Conservation (phyloP, 805 yeast species). For the Sugiyamaella qingdaonensis region DNA sequence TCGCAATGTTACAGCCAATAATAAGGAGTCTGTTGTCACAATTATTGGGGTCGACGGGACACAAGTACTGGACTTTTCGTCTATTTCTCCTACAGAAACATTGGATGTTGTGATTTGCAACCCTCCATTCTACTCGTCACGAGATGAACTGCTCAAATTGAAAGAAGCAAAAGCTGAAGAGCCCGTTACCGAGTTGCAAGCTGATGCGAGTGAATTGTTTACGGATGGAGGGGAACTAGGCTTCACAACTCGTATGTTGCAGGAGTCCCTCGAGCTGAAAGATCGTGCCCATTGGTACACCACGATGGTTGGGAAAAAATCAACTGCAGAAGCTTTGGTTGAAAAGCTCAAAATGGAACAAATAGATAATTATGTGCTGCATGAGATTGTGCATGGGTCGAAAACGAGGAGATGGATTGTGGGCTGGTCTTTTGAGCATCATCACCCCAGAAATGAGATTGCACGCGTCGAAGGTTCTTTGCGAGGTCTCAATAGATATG, state of each 20-base stretch:
- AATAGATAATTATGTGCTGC: conserved; percentile 30
- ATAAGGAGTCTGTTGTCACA: conserved; percentile 8
- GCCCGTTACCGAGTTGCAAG: conserved; percentile 26
- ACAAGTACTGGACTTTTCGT: background rate
- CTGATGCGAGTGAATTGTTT: conserved; percentile 37
- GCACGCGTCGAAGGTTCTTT: background rate
- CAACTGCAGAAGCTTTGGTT: conserved; percentile 13
- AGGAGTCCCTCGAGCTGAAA: conserved; percentile 26
- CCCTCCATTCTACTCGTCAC: conserved; percentile 48
- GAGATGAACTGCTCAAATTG: conserved; percentile 32
- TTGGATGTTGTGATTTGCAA: conserved; percentile 42
- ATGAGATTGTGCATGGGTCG: conserved; percentile 28
- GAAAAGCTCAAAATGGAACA: conserved; percentile 4
- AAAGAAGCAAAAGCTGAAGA: conserved; percentile 25
- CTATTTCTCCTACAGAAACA: background rate
- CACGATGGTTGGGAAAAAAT: conserved; percentile 35
- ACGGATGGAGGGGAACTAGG: conserved; percentile 45
- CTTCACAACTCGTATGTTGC: conserved; percentile 38
- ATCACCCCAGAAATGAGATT: conserved; percentile 3
- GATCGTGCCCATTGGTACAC: conserved; percentile 37
- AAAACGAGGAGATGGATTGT: conserved; percentile 37
- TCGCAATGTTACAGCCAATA: conserved; percentile 30
- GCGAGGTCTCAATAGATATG: background rate
- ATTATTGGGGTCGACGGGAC: background rate
- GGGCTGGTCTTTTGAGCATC: conserved; percentile 35